Evolutionary conservation across 2,329 filamentous ascomycete species (phyloP), one percentile per base, ranked within the genome.

Genomic region (Exophiala lecanii-corni): DNA sequence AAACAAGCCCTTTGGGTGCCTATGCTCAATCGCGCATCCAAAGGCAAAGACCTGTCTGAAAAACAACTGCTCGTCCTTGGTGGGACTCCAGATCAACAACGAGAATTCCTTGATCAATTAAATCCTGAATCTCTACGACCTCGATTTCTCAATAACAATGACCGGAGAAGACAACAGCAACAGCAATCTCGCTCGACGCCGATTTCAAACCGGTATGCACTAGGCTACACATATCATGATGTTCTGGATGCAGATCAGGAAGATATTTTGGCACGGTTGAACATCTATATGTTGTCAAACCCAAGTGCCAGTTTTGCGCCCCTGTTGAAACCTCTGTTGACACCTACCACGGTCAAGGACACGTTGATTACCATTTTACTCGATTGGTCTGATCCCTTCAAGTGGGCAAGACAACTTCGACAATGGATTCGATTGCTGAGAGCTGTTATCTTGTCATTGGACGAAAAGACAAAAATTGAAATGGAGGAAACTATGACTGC

Each of bases 171-270:
- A 26, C n/a, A n/a, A n/a, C 23, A 26, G 23, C 23, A 26, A 26
- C 23, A 26, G 23, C 66, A 64, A 57, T 59, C 64, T 55, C 82
- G 78, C 62, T 76, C 77, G 49, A 84, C 87, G 2, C 87, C 88
- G 16, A 78, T 95, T 59, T 89, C 89, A 42, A 96, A 96, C 61
- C 85, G 84, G 61, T 95, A 94, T 65, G 89, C 89, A 9, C 70
- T 96, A 47, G 89, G 89, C 39, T 96, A 96, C 63, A 95, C 89
- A 41, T 96, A 95, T 67, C 88, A 94, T 63, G 88, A 96, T 66
- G 88, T 96, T 26, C 74, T 95, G 26, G 89, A 96, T 65, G 84
- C 87, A 43, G 89, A 96, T 62, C 89, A 94, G 64, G 91, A 96
- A 91, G 89, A 96, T 68, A 91, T 84, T 18, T 77, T 96, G 56